Conservation (phyloP, 352 stramenopile genomes). For the Phytophthora foliorum region DNA sequence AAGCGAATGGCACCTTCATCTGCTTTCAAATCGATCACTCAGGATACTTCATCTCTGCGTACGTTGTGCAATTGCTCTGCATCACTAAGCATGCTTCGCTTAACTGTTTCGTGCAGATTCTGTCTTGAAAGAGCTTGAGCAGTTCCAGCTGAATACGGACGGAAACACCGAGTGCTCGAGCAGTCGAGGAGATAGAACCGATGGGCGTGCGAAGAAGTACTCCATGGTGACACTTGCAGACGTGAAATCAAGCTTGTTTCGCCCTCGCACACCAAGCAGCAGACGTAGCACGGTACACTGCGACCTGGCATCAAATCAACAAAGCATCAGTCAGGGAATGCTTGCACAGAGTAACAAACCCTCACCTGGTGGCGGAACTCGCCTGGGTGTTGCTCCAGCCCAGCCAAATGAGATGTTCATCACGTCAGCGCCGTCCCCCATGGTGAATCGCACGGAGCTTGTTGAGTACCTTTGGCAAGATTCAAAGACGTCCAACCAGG, state of each 20-base stretch:
- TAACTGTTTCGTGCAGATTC: slow-evolving; percentile 34
- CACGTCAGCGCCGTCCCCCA: slow-evolving; percentile 23
- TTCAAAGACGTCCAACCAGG: slow-evolving; percentile 29
- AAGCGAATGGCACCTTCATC: slow-evolving; percentile 17
- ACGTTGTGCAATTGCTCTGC: slow-evolving; percentile 5
- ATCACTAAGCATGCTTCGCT: neutral
- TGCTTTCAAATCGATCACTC: slow-evolving; percentile 28
- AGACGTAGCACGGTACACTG: slow-evolving; percentile 49
- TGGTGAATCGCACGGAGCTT: slow-evolving; percentile 25
- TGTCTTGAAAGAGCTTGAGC: slow-evolving; percentile 63
- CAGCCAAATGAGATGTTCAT: slow-evolving; percentile 38
- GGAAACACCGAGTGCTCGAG: slow-evolving; percentile 21
- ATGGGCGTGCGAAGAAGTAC: slow-evolving; percentile 42
- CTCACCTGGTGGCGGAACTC: neutral
- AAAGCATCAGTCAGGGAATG: slow-evolving; percentile 18
- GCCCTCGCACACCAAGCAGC: slow-evolving; percentile 31
- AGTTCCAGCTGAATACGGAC: slow-evolving; percentile 46
- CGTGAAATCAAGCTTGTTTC: slow-evolving; percentile 47
- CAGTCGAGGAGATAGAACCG: slow-evolving; percentile 22
- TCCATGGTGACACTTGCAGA: slow-evolving; percentile 62
- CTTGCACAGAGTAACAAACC: slow-evolving; percentile 1
- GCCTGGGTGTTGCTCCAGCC: neutral
- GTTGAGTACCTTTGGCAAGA: slow-evolving; percentile 37
- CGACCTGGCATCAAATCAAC: slow-evolving; percentile 29
- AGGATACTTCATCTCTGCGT: slow-evolving; percentile 38